A percentile compares a stretch with the other conserved stretches of the same genome.
Evolutionary conservation across 257 asterid species (phyloP).

Genomic region (Hygrophila difformis): DNA sequence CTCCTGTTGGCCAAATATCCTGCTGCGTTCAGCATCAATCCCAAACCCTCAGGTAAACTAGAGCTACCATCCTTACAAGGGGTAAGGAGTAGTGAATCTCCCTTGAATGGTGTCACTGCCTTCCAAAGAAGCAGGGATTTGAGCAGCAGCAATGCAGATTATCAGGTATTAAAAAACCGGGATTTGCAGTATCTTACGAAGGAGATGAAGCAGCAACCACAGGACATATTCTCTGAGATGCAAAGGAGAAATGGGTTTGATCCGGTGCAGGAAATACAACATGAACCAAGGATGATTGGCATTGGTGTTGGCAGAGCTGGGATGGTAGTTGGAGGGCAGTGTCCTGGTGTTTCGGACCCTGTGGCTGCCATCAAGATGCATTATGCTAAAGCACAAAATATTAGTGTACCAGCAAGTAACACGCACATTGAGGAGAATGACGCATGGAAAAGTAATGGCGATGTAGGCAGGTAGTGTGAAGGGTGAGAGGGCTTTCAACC

Average conservation of each 20-base stretch:
- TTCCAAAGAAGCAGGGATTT: constrained; percentile 39
- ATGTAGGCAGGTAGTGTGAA: not conserved
- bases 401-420: constrained; percentile 20
- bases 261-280: not conserved
- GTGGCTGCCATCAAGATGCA: constrained; percentile 81
- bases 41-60: constrained; percentile 24
- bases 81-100: constrained; percentile 23
- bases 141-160: constrained; percentile 31
- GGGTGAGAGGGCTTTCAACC: not conserved
- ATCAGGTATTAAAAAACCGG: constrained; percentile 33
- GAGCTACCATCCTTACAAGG: constrained; percentile 37
- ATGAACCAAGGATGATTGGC: constrained; percentile 13
- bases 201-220: constrained; percentile 35
- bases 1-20: constrained; percentile 67
- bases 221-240: constrained; percentile 47
- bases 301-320: constrained; percentile 52
- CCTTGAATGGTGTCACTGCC: constrained; percentile 41
- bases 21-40: constrained; percentile 53
- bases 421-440: constrained; percentile 50
- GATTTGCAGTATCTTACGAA: constrained; percentile 45
- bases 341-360: constrained; percentile 68
- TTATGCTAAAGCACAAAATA: constrained; percentile 53
- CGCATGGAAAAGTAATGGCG: constrained; percentile 32
- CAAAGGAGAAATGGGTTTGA: constrained; percentile 57
- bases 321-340: constrained; percentile 51